Evolutionary conservation across 1,139 yeast species (phyloP).

Genomic region (Debaryomyces robertsiae): DNA sequence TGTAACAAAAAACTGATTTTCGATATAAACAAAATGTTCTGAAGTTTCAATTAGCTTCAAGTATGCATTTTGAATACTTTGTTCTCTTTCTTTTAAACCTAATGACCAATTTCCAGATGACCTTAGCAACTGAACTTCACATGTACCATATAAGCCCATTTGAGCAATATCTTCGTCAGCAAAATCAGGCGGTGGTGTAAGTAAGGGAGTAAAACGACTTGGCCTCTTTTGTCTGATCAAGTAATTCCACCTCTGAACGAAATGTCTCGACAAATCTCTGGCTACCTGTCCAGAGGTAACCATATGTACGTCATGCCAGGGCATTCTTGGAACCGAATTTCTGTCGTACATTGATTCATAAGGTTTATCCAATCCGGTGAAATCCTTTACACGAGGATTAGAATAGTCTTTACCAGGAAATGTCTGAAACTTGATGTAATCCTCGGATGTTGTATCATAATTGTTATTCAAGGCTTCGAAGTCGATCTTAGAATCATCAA

Average conservation of each 20-base stretch:
- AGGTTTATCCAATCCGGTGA: conserved; percentile 77
- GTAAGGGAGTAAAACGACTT: conserved; percentile 85
- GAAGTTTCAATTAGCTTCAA: conserved; percentile 87
- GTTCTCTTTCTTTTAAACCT: conserved; percentile 82
- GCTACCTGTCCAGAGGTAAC: conserved; percentile 95
- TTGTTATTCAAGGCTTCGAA: conserved; percentile 38
- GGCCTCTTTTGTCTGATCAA: conserved; percentile 91
- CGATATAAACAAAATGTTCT: conserved; percentile 91
- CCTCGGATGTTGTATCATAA: conserved; percentile 34
- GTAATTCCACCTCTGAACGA: conserved; percentile 97
- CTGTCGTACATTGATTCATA: conserved; percentile 94
- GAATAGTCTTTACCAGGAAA: conserved; percentile 98
- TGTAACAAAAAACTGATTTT: conserved; percentile 91
- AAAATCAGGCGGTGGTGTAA: conserved; percentile 91
- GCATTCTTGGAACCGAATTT: conserved; percentile 84
- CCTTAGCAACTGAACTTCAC: conserved; percentile 87
- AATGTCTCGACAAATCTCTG: conserved; percentile 88
- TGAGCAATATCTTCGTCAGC: conserved; percentile 67
- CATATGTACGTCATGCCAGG: conserved; percentile 99
- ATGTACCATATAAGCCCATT: conserved; percentile 75
- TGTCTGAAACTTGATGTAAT: conserved; percentile 56
- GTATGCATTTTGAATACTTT: conserved; percentile 91
- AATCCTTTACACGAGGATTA: conserved; percentile 91
- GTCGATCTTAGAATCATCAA: conserved; percentile 63
- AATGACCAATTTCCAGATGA: conserved; percentile 93